Evolutionary conservation across 2,329 filamentous ascomycete genomes (phyloP).

Genomic region (Aureobasidium lini): DNA sequence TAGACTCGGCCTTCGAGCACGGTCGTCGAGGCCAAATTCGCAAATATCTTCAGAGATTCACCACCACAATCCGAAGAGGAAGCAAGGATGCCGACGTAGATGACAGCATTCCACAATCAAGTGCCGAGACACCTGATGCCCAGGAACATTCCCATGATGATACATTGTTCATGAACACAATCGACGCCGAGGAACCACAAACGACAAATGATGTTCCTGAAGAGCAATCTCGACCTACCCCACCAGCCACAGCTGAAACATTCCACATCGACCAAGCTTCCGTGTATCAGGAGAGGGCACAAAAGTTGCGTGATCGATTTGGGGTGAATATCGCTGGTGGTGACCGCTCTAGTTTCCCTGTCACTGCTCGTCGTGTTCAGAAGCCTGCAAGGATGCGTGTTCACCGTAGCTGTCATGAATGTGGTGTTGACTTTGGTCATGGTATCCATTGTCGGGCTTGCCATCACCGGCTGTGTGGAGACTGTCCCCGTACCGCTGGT

Average conservation of each 20-base stretch:
- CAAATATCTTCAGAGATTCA: constrained; percentile 8
- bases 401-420: constrained; percentile 12
- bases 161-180: constrained; percentile 8
- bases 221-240: constrained; percentile 5
- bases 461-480: constrained; percentile 3
- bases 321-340: constrained; percentile 8
- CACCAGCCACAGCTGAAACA: constrained; percentile 1
- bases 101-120: constrained; percentile 5
- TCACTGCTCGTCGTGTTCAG: constrained; percentile 5
- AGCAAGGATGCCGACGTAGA: constrained; percentile 6
- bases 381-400: constrained; percentile 10
- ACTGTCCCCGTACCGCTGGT: constrained; percentile 10
- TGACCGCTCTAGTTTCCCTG: neutral
- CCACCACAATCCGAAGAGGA: constrained; percentile 13
- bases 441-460: constrained; percentile 8
- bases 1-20: neutral
- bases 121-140: neutral
- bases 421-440: constrained; percentile 13
- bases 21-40: constrained; percentile 3
- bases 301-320: constrained; percentile 5
- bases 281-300: constrained; percentile 1
- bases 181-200: neutral
- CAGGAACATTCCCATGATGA: constrained; percentile 13
- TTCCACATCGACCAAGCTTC: constrained; percentile 11
- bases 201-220: neutral